A percentile compares a stretch with the other conserved stretches of the same genome.
Conservation (phyloP, 495 filamentous ascomycete species). For the Annulohypoxylon maeteangense region DNA sequence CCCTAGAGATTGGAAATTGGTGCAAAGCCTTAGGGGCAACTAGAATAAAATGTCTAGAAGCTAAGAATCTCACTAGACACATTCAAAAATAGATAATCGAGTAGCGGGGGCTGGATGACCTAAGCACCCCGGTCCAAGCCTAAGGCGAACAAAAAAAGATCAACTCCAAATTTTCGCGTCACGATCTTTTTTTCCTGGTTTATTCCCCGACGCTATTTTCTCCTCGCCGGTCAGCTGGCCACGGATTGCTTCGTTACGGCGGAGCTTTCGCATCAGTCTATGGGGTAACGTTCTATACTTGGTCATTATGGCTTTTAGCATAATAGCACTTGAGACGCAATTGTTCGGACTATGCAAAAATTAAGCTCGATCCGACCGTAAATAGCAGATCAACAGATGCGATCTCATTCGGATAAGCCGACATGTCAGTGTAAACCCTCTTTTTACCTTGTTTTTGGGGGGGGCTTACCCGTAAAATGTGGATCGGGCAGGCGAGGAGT, state of each 20-base stretch:
- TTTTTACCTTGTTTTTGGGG: neutral
- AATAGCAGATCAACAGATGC: constrained; percentile 13
- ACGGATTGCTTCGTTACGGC: neutral
- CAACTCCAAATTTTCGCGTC: constrained; percentile 23
- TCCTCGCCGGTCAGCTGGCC: constrained; percentile 15
- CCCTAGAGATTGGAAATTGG: neutral
- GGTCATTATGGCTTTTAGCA: neutral
- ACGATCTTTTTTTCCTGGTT: constrained; percentile 15
- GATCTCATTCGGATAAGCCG: constrained; percentile 26
- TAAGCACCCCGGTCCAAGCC: neutral
- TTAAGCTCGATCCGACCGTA: neutral
- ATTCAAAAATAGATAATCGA: too few relatives aligned
- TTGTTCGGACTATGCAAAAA: neutral
- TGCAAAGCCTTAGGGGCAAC: neutral
- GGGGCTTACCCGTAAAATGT: constrained; percentile 6
- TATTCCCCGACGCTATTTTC: neutral
- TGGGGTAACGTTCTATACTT: neutral
- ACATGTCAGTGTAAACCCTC: constrained; percentile 9
- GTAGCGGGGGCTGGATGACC: neutral
- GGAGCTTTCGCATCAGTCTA: neutral
- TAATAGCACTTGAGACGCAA: neutral
- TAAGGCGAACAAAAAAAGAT: constrained; percentile 4
- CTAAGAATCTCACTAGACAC: neutral
- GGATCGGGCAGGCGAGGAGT: neutral
- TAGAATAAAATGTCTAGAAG: neutral